phyloP scores from a whole-genome alignment of 2,329 filamentous ascomycete species.

The Ceratocystis lukuohia region DNA sequence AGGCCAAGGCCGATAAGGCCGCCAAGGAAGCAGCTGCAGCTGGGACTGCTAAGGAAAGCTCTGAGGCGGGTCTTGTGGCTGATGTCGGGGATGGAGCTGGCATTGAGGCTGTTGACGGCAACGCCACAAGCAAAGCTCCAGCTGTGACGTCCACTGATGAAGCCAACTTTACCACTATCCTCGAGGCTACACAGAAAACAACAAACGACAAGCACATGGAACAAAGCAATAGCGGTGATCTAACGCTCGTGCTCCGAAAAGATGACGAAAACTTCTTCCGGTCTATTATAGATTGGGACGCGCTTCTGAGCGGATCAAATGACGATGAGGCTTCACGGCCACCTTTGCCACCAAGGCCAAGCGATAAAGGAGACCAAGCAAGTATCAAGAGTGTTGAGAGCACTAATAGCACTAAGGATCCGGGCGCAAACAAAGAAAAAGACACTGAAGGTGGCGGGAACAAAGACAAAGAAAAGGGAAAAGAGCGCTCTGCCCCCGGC shows the following conservation, averaged over 20 bases:
- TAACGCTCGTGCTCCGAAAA: slow-evolving; percentile 33
- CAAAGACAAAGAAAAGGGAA: slow-evolving; percentile 19
- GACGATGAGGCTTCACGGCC: slow-evolving; percentile 36
- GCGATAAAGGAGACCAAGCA: not conserved
- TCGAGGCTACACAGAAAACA: not conserved
- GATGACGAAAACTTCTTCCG: slow-evolving; percentile 48
- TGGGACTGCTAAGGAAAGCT: not conserved
- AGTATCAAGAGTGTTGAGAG: slow-evolving; percentile 27
- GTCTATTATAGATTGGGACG: slow-evolving; percentile 33
- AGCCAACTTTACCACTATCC: not conserved
- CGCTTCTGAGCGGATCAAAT: slow-evolving; percentile 21
- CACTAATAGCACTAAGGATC: slow-evolving; percentile 2
- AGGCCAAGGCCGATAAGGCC: slow-evolving; percentile 40
- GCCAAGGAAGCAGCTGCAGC: slow-evolving; percentile 21
- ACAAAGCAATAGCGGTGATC: not conserved
- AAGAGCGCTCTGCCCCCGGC: not conserved
- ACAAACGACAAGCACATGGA: not conserved
- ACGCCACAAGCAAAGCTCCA: slow-evolving; percentile 13
- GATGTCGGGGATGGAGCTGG: not conserved
- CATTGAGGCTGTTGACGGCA: slow-evolving; percentile 19
- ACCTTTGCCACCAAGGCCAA: slow-evolving; percentile 38
- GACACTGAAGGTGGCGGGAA: slow-evolving; percentile 27
- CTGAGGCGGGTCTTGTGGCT: not conserved
- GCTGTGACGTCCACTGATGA: not conserved
- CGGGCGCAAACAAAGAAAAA: not conserved